Base-by-base conservation (phyloP, 108 stramenopile species). In the Chaetoceros muelleri region DNA sequence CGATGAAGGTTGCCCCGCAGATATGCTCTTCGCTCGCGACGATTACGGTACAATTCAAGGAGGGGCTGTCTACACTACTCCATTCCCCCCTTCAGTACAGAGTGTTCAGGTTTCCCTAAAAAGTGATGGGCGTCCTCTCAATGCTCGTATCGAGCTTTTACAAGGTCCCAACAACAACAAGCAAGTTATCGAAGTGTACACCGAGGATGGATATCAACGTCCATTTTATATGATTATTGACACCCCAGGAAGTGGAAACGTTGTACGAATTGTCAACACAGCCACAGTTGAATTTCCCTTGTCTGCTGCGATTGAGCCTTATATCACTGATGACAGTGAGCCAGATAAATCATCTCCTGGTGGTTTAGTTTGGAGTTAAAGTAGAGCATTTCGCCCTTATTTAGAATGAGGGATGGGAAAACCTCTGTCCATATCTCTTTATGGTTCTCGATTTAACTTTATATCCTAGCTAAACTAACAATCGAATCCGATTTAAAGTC, bases 111-210 rank as follows among this genome's bases (percentile, higher is more conserved):
- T 89, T 53, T 52, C 75, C 28, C 63, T 89, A 28, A 72, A 69
- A 61, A 82, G 81, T 24, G 87, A 85, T 58, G 87, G 83, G 47
- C 81, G 87, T 72, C 83, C 83, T 3, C 61, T 89, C 54, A 85
- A 84, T 57, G 81, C 84, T 24, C 60, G 81, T 56, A 74, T 89
- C 51, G 87, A 85, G 58, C 61, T 89, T 52, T 75, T 82, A 61
- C 83, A 82, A 64, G 87, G 87, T 47, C 87, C 87, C 46, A 89
- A 89, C 70, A 84, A 89, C 66, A 84, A 76, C 83, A 89, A 89
- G 74, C 87, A 89, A 65, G 79, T 84, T 30, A 76, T 84, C 57
- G 83, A 85, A 67, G 55, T 89, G 28, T 89, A 83, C 79, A 82
- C 81, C 52, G 81, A 84, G 65, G 83, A 84, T 58, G 87, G 87